Base-by-base conservation (phyloP, 2,329 filamentous ascomycete species). In the Cordyceps cateniannulata region DNA sequence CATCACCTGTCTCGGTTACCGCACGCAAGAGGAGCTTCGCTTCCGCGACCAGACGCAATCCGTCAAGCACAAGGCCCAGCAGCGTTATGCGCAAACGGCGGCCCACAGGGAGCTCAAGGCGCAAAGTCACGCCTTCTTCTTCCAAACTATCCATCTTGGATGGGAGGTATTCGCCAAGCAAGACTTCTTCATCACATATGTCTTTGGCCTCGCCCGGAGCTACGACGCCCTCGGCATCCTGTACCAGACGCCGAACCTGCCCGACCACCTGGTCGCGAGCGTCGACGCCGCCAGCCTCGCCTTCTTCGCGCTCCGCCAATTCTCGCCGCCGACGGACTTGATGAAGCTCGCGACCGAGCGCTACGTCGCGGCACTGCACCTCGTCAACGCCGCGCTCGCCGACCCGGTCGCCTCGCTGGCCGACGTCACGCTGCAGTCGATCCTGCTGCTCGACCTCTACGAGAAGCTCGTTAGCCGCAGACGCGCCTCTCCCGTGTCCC, bases 391-490 rank as follows among this genome's bases (percentile, higher is more conserved):
- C 14, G 58, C 58, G 38, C 58, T 53, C 1, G 24, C 56, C n/a
- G 52, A 29, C 18, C 62, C 24, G 3, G 40, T 57, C 12, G 22
- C 59, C 2, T 57, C 63, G 1, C 27, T 48, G 10, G 42, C 59
- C 2, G 65, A 67, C 9, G 65, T 62, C 18, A 64, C 62, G 4
- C 55, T 70, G 0, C 68, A 69, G 47, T 64, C 68, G 2, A 59
- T 69, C 2, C 53, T 70, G 6, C 64, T 70, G 10, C 66, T 70
- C 7, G 68, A 70, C 42, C 63, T 68, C 38, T 70, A 67, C 48
- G 68, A 70, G 62, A 70, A 69, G 60, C 66, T 70, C 47, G 63
- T 64, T 27, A 60, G 62, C 6, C 64, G 65, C 8, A 56, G 64
- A 5, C 62, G 47, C 3, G n/a, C 24, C 3, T 42, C 50, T 1